Evolutionary conservation across 1,284 basidiomycete species (phyloP).

Genomic region (Puccinia polysora): DNA sequence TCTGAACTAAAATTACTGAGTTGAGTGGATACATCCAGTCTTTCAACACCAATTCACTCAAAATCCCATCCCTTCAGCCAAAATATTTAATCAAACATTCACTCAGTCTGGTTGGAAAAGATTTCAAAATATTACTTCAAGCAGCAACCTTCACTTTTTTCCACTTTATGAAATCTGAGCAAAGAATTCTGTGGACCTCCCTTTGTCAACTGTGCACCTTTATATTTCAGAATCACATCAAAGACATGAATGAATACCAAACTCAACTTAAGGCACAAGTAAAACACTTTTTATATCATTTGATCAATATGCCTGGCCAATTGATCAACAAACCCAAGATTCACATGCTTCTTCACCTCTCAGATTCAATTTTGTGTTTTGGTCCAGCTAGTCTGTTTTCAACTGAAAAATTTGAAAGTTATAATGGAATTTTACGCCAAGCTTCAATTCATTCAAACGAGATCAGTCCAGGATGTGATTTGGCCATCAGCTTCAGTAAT

Average conservation of each 20-base stretch:
- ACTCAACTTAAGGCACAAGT: conserved; percentile 16
- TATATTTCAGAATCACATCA: conserved; percentile 50
- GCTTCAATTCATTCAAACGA: conserved; percentile 18
- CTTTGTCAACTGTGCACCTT: conserved; percentile 49
- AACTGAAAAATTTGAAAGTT: conserved; percentile 31
- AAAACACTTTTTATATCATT: not conserved
- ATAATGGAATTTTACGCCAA: not conserved
- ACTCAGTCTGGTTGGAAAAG: conserved; percentile 53
- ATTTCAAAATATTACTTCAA: conserved; percentile 54
- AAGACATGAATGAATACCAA: conserved; percentile 51
- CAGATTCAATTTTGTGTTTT: conserved; percentile 45
- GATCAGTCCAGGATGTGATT: not conserved
- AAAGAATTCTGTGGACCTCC: conserved; percentile 51
- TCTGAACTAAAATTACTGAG: no score
- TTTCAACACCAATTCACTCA: conserved; percentile 51
- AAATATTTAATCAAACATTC: conserved; percentile 52
- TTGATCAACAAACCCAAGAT: conserved; percentile 57
- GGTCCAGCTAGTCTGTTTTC: not conserved
- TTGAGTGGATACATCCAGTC: no score
- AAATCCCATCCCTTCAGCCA: conserved; percentile 47
- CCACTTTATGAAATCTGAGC: conserved; percentile 48
- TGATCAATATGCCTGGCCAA: not conserved
- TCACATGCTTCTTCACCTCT: conserved; percentile 48
- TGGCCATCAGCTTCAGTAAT: not conserved
- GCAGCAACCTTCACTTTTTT: conserved; percentile 54